phyloP scores from a whole-genome alignment of 23 red algal genomes.

The Pyropia haitanensis region DNA sequence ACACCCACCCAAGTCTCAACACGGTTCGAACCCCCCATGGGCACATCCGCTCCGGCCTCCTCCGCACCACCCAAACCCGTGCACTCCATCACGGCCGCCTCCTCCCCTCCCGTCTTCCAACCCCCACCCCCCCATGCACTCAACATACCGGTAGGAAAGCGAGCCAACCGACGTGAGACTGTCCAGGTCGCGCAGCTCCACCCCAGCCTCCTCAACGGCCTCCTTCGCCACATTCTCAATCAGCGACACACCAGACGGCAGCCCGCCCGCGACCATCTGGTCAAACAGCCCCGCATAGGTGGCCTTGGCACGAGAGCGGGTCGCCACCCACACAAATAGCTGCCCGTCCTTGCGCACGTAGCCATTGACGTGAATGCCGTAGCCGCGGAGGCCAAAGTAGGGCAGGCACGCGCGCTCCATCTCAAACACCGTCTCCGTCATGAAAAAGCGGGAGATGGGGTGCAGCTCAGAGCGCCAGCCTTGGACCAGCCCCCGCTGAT shows the following conservation, averaged over 20 bases:
- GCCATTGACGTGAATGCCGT: slow-evolving; percentile 11
- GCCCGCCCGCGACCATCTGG: slow-evolving; percentile 13
- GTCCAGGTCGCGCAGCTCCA: background rate
- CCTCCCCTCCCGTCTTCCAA: background rate
- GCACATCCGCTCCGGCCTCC: no score
- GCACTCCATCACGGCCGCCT: background rate
- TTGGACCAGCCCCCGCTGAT: slow-evolving; percentile 1
- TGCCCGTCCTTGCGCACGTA: slow-evolving; percentile 1
- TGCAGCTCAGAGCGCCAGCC: background rate
- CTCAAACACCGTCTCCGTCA: slow-evolving; percentile 1
- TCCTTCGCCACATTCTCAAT: background rate
- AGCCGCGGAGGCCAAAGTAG: slow-evolving; percentile 8
- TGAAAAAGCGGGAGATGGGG: slow-evolving; percentile 1
- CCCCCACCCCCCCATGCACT: background rate
- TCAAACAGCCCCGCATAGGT: slow-evolving; percentile 14
- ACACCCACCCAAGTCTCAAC: no score
- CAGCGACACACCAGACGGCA: background rate
- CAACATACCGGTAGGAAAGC: background rate
- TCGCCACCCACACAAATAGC: slow-evolving; percentile 12
- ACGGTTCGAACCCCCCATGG: no score
- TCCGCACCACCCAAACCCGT: no score
- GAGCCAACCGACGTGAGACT: background rate
- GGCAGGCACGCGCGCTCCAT: slow-evolving; percentile 8
- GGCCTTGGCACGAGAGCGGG: background rate
- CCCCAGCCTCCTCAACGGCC: slow-evolving; percentile 10